These are phyloP conservation scores for Penicillium sp. DNA, from an alignment of 2,329 filamentous ascomycete genomes.

Conservation along the genomic window DNA sequence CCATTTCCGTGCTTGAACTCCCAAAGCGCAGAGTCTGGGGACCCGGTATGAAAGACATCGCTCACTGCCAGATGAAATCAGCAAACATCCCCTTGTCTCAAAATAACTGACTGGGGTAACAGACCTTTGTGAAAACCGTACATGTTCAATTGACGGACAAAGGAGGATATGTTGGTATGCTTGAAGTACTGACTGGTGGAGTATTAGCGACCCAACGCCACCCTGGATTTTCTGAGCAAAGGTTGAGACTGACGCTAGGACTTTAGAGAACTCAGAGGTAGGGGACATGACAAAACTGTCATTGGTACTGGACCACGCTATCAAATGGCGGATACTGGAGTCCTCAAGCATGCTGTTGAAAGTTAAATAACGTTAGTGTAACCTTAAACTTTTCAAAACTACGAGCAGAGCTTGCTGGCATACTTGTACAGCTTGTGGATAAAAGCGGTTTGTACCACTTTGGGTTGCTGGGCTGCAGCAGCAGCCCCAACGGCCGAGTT, in stretches of 20 bases:
- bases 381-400: not conserved
- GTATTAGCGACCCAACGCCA: slow-evolving; percentile 25
- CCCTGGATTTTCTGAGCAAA: slow-evolving; percentile 4
- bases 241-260: slow-evolving; percentile 74
- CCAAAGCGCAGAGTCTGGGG: slow-evolving; percentile 91
- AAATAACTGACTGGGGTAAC: slow-evolving; percentile 14
- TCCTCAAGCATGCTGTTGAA: slow-evolving; percentile 90
- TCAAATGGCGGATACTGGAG: slow-evolving; percentile 86
- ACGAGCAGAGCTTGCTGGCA: slow-evolving; percentile 32
- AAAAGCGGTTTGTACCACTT: slow-evolving; percentile 97
- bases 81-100: slow-evolving; percentile 11
- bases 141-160: slow-evolving; percentile 98
- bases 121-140: slow-evolving; percentile 98
- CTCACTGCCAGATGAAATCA: slow-evolving; percentile 65
- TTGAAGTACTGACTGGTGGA: slow-evolving; percentile 89
- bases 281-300: slow-evolving; percentile 99
- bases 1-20: slow-evolving; percentile 98
- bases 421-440: slow-evolving; percentile 99
- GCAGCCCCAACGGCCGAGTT: slow-evolving; percentile 47
- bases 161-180: slow-evolving; percentile 98
- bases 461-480: slow-evolving; percentile 77
- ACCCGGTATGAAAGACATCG: slow-evolving; percentile 95
- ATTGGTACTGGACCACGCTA: slow-evolving; percentile 90
- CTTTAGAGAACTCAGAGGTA: slow-evolving; percentile 95
- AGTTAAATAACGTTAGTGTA: slow-evolving; percentile 20